Base-by-base conservation (phyloP, 306 rosid species). In the Hippophae tibetana region DNA sequence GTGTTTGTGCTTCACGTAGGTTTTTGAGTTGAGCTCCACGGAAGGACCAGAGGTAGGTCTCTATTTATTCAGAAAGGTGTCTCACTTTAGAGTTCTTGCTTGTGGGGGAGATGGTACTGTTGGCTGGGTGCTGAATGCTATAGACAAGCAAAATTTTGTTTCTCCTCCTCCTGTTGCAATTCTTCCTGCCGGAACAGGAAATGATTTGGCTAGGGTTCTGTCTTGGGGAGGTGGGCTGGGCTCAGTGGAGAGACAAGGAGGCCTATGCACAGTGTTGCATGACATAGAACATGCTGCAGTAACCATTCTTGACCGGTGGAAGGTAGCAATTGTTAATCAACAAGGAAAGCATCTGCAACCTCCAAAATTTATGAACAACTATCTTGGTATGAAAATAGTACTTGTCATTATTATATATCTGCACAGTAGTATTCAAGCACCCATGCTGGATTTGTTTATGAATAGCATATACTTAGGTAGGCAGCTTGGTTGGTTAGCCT, bases 201-300 rank as follows among this genome's bases (percentile, higher is more conserved):
- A 93, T 66, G 99, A 93, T 82, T 89, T 93, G 43, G 99, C 99
- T 23, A 80, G 99, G 77, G 97, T 93, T 76, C 83, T 93, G 38
- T 83, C 85, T 14, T 93, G 99, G 99, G 99, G 99, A 73, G 86
- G 99, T 78, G 95, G 99, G 73, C 77, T 93, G 94, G 85, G 99
- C 61, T 81, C 94, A 49, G 95, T 93, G 76, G 97, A 89, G 84
- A 88, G 95, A 77, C 97, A 82, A 72, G 99, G 99, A 51, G 99
- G 99, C 67, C 97, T 93, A 63, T 86, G 85, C 79, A 88, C 95
- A 42, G 73, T 93, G 68, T 72, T 93, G 78, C 86, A 88, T 56
- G 85, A 88, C 73, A 79, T 93, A 75, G 99, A 93, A 67, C 87
- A 84, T 67, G 93, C 97, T 44, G 99, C 99, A 3, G 99, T 93